These are phyloP conservation scores for Rhodotorula diobovata DNA, from an alignment of 768 basidiomycete species.

Conservation along the genomic window DNA sequence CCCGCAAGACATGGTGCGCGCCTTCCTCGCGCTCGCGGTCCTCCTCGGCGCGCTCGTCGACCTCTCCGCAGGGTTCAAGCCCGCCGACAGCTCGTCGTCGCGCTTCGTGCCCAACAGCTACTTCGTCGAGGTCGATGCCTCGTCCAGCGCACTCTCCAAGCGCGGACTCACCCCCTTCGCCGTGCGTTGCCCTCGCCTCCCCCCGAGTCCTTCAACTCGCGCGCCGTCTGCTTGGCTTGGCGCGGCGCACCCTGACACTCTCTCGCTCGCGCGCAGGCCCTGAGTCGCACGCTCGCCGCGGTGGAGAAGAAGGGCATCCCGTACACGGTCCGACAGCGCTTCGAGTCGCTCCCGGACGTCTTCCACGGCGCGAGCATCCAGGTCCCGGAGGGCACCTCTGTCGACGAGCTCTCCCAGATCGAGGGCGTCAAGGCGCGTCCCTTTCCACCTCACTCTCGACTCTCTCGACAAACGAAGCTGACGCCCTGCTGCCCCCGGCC, in stretches of 20 bases:
- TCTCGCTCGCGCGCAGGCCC: neutral
- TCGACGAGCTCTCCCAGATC: slow-evolving; percentile 5
- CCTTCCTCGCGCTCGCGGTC: neutral
- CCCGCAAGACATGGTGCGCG: neutral
- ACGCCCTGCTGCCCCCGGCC: neutral
- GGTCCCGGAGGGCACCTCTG: slow-evolving; percentile 6
- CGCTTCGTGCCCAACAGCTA: slow-evolving; percentile 12
- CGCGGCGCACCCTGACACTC: neutral
- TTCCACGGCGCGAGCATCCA: slow-evolving; percentile 31
- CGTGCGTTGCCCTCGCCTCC: neutral
- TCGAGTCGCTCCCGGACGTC: slow-evolving; percentile 10
- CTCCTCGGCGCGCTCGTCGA: neutral
- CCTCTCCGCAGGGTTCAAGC: neutral
- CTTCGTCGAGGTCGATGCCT: slow-evolving; percentile 19
- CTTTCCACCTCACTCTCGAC: neutral
- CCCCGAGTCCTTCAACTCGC: neutral
- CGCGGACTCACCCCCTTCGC: slow-evolving; percentile 20
- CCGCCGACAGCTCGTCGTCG: too few species aligned
- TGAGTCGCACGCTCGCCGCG: slow-evolving; percentile 21
- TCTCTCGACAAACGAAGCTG: neutral
- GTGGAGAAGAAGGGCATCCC: slow-evolving; percentile 1
- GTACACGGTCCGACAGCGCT: slow-evolving; percentile 14
- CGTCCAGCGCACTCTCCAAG: neutral
- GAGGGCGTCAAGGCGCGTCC: slow-evolving; percentile 27
- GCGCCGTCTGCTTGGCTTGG: too few species aligned